Evolutionary conservation across 352 stramenopile genomes (phyloP), one percentile per base, ranked within the genome.

Genomic region (Lagenidium giganteum): DNA sequence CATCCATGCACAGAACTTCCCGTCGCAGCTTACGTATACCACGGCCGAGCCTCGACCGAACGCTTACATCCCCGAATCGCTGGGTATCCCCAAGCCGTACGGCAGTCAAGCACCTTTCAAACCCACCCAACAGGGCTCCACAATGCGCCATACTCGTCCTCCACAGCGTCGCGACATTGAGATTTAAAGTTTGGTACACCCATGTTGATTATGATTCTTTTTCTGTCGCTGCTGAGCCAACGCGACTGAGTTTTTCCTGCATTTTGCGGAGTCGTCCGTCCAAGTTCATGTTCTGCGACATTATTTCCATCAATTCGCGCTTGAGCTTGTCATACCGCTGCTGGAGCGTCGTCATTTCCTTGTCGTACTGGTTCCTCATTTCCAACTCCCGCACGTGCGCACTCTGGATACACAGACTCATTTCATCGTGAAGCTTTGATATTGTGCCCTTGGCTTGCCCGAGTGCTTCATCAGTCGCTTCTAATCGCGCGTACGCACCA

Each of bases 81-180:
- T 97, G 30, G 86, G 87, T 14, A 95, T 98, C 38, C 90, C 93
- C 1, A 96, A 96, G 59, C 93, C 92, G 28, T 98, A 98, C 56
- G 89, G 93, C 18, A 61, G 66, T 25, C 66, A 86, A 16, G 90
- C 90, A 13, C 93, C 92, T 20, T 97, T 98, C 72, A 97, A 97
- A 40, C 93, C 93, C 2, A 75, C 71, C 3, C 65, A 93, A 41
- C 45, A 71, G 5, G 93, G 92, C 18, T 84, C 75, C 2, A 96
- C 76, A 4, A 97, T 97, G 92, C 86, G 92, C 21, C 91, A 98
- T 51, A 97, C 96, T 20, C 71, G 86, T 8, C 42, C 77, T 33
- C 91, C 91, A 3, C 73, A 96, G 61, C 83, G 77, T 46, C 70
- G 67, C 25, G 71, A 95, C 54, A 97, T 98, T 54, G 88, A 98